These are phyloP conservation scores for Trypanosoma vivax DNA, from an alignment of 208 protist species.

Conservation along the genomic window DNA sequence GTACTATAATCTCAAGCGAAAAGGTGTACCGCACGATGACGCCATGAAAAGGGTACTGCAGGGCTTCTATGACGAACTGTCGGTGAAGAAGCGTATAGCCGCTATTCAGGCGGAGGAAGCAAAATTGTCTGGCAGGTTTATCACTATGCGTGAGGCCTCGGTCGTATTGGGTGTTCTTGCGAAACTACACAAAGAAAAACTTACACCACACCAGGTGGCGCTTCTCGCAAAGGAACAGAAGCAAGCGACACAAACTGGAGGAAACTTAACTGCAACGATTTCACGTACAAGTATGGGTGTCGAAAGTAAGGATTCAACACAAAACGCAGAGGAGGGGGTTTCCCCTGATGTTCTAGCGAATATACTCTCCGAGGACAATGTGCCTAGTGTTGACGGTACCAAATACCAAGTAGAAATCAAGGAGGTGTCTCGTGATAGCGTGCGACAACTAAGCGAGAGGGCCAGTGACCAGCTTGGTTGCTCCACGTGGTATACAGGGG, in stretches of 20 bases:
- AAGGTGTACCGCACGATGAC: constrained; percentile 58
- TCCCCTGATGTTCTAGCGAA: constrained; percentile 62
- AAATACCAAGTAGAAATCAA: constrained; percentile 42
- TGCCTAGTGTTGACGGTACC: constrained; percentile 10
- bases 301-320: neutral
- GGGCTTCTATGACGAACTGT: constrained; percentile 71
- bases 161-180: constrained; percentile 79
- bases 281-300: constrained; percentile 11
- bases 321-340: constrained; percentile 14
- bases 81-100: constrained; percentile 77
- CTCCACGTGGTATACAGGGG: constrained; percentile 61
- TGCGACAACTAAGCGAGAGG: constrained; percentile 42
- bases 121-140: constrained; percentile 82
- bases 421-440: constrained; percentile 39
- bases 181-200: constrained; percentile 78
- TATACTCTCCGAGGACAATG: constrained; percentile 34
- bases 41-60: constrained; percentile 78
- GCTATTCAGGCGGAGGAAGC: constrained; percentile 87
- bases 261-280: constrained; percentile 36
- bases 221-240: constrained; percentile 54
- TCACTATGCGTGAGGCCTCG: constrained; percentile 86
- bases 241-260: constrained; percentile 23
- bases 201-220: constrained; percentile 79
- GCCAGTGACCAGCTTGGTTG: constrained; percentile 51
- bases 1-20: constrained; percentile 73